Conservation (phyloP, 257 asterid genomes). For the Scutellaria galericulata region DNA sequence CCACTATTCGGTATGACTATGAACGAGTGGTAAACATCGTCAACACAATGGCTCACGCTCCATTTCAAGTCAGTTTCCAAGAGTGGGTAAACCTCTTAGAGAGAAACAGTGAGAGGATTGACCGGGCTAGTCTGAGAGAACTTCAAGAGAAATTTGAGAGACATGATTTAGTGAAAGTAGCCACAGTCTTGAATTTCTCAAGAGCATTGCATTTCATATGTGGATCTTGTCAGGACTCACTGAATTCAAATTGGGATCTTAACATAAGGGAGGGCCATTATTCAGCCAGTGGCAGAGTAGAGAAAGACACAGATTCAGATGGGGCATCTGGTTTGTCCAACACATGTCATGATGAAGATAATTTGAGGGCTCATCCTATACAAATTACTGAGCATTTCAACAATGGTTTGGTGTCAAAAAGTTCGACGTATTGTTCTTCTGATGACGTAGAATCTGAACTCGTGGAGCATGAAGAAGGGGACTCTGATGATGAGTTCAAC, state of each 20-base stretch:
- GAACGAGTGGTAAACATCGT: constrained; percentile 57
- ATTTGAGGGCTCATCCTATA: constrained; percentile 9
- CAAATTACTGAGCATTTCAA: not conserved
- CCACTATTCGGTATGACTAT: constrained; percentile 47
- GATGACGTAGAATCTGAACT: constrained; percentile 32
- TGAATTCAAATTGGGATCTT: constrained; percentile 23
- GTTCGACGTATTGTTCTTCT: constrained; percentile 14
- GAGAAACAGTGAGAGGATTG: constrained; percentile 52
- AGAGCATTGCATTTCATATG: constrained; percentile 59
- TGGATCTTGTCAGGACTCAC: constrained; percentile 42
- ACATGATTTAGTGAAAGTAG: constrained; percentile 52
- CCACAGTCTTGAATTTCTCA: constrained; percentile 57
- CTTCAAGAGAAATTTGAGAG: constrained; percentile 47
- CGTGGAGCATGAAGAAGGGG: constrained; percentile 33
- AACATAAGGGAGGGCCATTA: constrained; percentile 21
- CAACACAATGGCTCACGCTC: constrained; percentile 68
- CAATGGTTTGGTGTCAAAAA: constrained; percentile 29
- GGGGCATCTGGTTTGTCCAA: constrained; percentile 26
- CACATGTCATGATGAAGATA: not conserved
- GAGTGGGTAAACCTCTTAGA: constrained; percentile 72
- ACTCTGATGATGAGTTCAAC: constrained; percentile 45
- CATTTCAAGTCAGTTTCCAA: constrained; percentile 65
- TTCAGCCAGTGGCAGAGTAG: constrained; percentile 18
- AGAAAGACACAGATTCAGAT: constrained; percentile 28
- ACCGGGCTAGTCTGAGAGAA: constrained; percentile 44